Percentiles rank a stretch among this genome's conserved stretches.
These are phyloP conservation scores for Lenzites betulinus DNA, from an alignment of 768 basidiomycete genomes.

Conservation along the genomic window DNA sequence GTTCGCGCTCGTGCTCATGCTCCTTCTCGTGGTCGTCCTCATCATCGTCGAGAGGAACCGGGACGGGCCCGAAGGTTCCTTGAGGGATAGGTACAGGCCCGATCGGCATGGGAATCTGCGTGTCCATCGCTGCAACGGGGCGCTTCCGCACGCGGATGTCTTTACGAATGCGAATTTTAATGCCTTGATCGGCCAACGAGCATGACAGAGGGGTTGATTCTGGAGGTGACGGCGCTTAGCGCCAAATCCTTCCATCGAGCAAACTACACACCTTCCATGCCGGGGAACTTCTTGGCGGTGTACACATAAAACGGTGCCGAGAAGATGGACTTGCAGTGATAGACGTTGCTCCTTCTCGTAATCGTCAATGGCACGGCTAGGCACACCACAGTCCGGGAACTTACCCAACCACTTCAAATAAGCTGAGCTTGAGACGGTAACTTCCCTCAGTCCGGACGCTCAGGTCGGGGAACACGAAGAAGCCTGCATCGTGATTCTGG, in stretches of 20 bases:
- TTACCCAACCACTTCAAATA: slow-evolving; percentile 93
- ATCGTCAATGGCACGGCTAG: background rate
- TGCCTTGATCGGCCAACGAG: slow-evolving; percentile 92
- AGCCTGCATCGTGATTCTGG: slow-evolving; percentile 72
- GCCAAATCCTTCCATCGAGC: background rate
- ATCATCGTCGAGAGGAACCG: slow-evolving; percentile 26
- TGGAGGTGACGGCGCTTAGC: slow-evolving; percentile 32
- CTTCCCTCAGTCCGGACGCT: slow-evolving; percentile 91
- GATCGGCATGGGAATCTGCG: slow-evolving; percentile 28
- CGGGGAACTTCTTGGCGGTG: slow-evolving; percentile 95
- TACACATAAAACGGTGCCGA: slow-evolving; percentile 92
- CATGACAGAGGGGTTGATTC: slow-evolving; percentile 89
- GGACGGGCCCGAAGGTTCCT: slow-evolving; percentile 24
- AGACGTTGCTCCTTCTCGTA: slow-evolving; percentile 68
- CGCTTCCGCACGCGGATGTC: slow-evolving; percentile 85
- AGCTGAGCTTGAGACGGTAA: slow-evolving; percentile 70
- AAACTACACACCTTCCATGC: slow-evolving; percentile 78
- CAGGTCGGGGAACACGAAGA: slow-evolving; percentile 96
- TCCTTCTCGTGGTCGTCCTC: slow-evolving; percentile 22
- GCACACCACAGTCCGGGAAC: slow-evolving; percentile 33
- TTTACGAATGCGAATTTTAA: slow-evolving; percentile 93
- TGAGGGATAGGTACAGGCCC: slow-evolving; percentile 22
- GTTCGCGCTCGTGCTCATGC: slow-evolving; percentile 19
- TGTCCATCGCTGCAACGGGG: slow-evolving; percentile 41
- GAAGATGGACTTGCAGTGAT: slow-evolving; percentile 88